Evolutionary conservation across 2,329 filamentous ascomycete species (phyloP).

Genomic region (Graphiopsis chlorocephala): DNA sequence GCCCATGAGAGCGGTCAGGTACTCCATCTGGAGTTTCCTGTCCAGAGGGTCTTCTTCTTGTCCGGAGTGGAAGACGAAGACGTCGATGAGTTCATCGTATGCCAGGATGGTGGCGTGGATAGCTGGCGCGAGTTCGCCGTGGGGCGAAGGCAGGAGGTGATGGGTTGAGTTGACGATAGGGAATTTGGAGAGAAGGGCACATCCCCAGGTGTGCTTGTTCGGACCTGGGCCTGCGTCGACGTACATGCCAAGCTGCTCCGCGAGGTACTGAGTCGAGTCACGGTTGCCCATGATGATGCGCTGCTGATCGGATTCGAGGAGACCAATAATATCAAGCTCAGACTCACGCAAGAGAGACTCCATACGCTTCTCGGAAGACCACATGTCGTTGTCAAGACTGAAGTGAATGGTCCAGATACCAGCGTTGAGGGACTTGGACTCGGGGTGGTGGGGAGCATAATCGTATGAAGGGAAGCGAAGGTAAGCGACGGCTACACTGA

Average conservation of each 20-base stretch:
- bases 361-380: conserved; percentile 89
- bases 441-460: conserved; percentile 83
- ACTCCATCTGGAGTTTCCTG: conserved; percentile 78
- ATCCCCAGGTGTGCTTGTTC: conserved; percentile 98
- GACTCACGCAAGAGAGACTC: conserved; percentile 71
- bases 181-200: conserved; percentile 91
- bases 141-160: conserved; percentile 87
- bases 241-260: conserved; percentile 97
- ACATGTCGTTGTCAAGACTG: conserved; percentile 97
- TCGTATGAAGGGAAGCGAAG: conserved; percentile 89
- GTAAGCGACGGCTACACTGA: conserved; percentile 79
- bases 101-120: conserved; percentile 96
- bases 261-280: conserved; percentile 90
- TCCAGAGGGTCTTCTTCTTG: conserved; percentile 97
- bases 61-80: conserved; percentile 97
- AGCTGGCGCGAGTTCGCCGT: conserved; percentile 90
- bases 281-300: conserved; percentile 99
- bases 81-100: conserved; percentile 84
- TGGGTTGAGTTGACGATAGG: conserved; percentile 96
- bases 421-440: conserved; percentile 84
- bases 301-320: conserved; percentile 89
- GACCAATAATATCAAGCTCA: conserved; percentile 96
- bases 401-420: conserved; percentile 99
- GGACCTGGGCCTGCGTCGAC: conserved; percentile 95
- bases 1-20: conserved; percentile 85